Percentiles rank a stretch among this genome's conserved stretches.
Evolutionary conservation across 306 rosid species (phyloP).

Genomic region (Hylodesmum podocarpum): DNA sequence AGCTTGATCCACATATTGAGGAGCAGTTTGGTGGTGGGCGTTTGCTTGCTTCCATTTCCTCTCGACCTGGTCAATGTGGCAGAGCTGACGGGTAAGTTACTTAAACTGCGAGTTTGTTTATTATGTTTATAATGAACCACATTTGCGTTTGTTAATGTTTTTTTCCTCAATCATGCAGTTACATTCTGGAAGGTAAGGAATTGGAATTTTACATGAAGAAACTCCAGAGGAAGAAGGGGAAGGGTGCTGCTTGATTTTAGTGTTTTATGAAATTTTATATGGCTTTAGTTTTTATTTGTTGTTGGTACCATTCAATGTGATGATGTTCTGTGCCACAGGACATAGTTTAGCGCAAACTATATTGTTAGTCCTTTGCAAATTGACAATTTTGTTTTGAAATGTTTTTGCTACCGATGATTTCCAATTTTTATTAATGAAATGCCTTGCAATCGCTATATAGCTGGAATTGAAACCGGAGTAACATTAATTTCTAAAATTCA

Average conservation of each 20-base stretch:
- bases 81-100: conserved; percentile 46
- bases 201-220: conserved; percentile 50
- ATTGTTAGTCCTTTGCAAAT: neutral
- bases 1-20: conserved; percentile 45
- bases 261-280: neutral
- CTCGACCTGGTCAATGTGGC: conserved; percentile 59
- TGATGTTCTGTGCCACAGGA: neutral
- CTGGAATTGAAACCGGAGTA: too few relatives aligned
- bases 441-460: neutral
- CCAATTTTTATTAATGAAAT: conserved; percentile 7
- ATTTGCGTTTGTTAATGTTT: neutral
- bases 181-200: conserved; percentile 53
- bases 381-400: conserved; percentile 3
- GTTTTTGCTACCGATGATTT: neutral
- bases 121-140: neutral
- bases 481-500: too few relatives aligned
- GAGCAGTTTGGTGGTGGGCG: conserved; percentile 50
- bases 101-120: neutral
- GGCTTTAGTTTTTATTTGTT: neutral
- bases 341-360: neutral
- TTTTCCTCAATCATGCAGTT: conserved; percentile 21
- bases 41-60: conserved; percentile 45
- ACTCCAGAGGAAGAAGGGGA: conserved; percentile 49
- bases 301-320: neutral
- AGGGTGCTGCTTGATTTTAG: conserved; percentile 45